Conservation (phyloP, 2,329 filamentous ascomycete genomes). For the Gaeumannomyces tritici region DNA sequence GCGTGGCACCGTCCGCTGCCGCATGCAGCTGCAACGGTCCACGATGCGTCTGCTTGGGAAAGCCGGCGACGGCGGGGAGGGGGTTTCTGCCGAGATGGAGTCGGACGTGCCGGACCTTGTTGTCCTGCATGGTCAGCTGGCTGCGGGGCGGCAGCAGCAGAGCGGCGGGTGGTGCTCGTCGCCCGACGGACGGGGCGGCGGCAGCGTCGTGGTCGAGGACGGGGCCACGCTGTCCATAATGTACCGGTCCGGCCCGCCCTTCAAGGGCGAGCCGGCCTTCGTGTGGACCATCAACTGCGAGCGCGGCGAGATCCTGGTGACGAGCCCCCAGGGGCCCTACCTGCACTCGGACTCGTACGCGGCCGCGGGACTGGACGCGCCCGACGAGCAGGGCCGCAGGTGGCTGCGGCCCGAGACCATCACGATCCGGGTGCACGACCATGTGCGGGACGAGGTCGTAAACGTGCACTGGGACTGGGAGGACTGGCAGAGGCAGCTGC, state of each 20-base stretch:
- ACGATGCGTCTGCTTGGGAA: conserved; percentile 12
- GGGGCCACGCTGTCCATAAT: conserved; percentile 30
- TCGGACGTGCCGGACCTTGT: conserved; percentile 20
- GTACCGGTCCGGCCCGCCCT: conserved; percentile 38
- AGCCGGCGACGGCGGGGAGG: conserved; percentile 12
- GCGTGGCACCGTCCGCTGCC: conserved; percentile 20
- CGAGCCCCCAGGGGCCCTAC: conserved; percentile 15
- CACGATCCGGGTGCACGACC: conserved; percentile 40
- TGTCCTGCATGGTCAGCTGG: conserved; percentile 22
- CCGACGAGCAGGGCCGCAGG: neutral
- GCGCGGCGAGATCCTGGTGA: conserved; percentile 37
- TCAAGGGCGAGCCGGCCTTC: conserved; percentile 33
- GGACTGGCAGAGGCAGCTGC: conserved; percentile 35
- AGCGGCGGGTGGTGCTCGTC: neutral
- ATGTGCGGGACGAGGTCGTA: conserved; percentile 33
- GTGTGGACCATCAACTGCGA: conserved; percentile 43
- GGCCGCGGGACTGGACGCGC: neutral
- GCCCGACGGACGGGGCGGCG: too few species aligned
- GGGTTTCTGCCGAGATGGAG: conserved; percentile 5
- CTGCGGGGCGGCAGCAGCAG: neutral
- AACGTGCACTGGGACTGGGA: conserved; percentile 33
- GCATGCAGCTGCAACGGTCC: conserved; percentile 34
- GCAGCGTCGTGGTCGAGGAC: conserved; percentile 11
- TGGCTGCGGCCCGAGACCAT: conserved; percentile 16
- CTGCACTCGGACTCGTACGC: conserved; percentile 20